phyloP scores from a whole-genome alignment of 306 rosid genomes.

The Pterocarpus macrocarpus region DNA sequence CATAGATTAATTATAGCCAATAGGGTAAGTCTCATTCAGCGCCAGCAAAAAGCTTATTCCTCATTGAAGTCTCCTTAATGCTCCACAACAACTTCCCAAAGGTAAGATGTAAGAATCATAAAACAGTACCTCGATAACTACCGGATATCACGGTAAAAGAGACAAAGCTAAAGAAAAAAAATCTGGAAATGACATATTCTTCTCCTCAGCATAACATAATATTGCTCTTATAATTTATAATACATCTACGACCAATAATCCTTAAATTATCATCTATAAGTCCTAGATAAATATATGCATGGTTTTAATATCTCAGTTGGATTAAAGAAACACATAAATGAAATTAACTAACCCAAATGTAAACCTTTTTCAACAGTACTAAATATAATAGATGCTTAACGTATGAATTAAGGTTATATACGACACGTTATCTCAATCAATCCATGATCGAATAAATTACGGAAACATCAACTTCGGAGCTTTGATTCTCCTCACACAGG shows the following conservation, averaged over 20 bases:
- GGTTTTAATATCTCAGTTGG: neutral
- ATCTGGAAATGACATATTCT: neutral
- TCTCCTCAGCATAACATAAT: too few relatives aligned
- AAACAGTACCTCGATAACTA: neutral
- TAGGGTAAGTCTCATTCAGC: neutral
- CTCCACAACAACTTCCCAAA: neutral
- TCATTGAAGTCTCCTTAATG: too few relatives aligned
- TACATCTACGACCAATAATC: too few relatives aligned
- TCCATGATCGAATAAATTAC: conserved; percentile 7
- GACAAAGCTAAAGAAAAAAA: neutral
- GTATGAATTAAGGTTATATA: conserved; percentile 35
- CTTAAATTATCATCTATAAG: neutral
- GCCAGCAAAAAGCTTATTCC: neutral
- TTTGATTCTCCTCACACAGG: neutral
- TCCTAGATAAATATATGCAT: neutral
- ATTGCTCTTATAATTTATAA: neutral
- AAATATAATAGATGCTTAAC: neutral
- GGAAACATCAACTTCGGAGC: conserved; percentile 29
- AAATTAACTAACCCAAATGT: neutral
- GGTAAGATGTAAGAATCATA: neutral
- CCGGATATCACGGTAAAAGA: neutral
- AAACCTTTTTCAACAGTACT: neutral
- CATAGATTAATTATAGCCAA: neutral
- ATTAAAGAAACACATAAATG: neutral
- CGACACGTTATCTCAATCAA: neutral